Percentiles rank a stretch among this genome's conserved stretches.
Conservation (phyloP, 2,329 filamentous ascomycete genomes). For the Cladosporium sp. region DNA sequence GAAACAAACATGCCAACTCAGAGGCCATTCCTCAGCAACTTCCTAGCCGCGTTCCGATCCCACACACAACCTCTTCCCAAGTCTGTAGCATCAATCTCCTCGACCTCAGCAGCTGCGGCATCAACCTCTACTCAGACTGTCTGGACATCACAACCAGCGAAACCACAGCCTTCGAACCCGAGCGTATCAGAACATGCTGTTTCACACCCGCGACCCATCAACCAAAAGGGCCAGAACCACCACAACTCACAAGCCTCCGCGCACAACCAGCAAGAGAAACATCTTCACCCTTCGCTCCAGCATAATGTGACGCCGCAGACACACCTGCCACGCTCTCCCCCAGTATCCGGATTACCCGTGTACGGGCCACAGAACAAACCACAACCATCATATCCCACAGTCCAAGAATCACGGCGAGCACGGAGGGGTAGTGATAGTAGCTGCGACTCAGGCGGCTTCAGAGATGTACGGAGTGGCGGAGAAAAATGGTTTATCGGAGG, state of each 20-base stretch:
- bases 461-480: constrained; percentile 70
- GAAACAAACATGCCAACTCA: constrained; percentile 58
- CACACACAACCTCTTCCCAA: constrained; percentile 60
- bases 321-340: constrained; percentile 39
- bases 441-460: constrained; percentile 72
- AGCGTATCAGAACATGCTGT: constrained; percentile 35
- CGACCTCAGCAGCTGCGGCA: constrained; percentile 44
- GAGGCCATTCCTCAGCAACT: constrained; percentile 66
- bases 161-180: constrained; percentile 20
- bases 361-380: constrained; percentile 39
- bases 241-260: constrained; percentile 26
- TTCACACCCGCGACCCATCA: constrained; percentile 48
- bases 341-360: constrained; percentile 35
- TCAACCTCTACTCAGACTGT: constrained; percentile 31
- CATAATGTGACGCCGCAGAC: constrained; percentile 40
- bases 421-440: constrained; percentile 72
- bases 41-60: constrained; percentile 66
- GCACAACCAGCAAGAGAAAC: constrained; percentile 38
- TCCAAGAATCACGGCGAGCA: constrained; percentile 31
- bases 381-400: constrained; percentile 35
- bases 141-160: constrained; percentile 17
- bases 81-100: constrained; percentile 47
- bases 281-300: constrained; percentile 35
- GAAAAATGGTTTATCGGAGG: constrained; percentile 85
- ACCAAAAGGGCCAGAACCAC: constrained; percentile 44